These are phyloP conservation scores for Evernia prunastri DNA, from an alignment of 495 filamentous ascomycete species.

Conservation along the genomic window DNA sequence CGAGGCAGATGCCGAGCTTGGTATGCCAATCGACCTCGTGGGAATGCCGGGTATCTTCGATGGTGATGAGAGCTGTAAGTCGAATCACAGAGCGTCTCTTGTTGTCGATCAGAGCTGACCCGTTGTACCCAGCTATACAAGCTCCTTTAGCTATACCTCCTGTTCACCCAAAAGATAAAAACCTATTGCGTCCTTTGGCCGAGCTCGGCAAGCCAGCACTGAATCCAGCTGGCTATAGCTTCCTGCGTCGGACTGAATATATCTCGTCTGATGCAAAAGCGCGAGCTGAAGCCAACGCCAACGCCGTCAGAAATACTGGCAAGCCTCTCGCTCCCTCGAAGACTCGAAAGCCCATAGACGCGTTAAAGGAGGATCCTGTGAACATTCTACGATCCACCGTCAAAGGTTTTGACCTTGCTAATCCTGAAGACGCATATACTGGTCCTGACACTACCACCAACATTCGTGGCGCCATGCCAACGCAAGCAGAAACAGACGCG, in stretches of 20 bases:
- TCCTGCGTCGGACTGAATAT: conserved; percentile 93
- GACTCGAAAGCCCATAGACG: conserved; percentile 38
- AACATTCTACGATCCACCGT: conserved; percentile 75
- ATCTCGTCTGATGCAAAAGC: conserved; percentile 61
- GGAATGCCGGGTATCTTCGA: conserved; percentile 92
- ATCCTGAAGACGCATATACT: conserved; percentile 56
- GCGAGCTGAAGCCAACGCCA: conserved; percentile 38
- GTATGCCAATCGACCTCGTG: conserved; percentile 93
- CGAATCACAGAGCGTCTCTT: background rate
- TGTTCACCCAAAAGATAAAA: conserved; percentile 73
- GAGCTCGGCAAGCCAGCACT: conserved; percentile 76
- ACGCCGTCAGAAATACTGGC: conserved; percentile 32
- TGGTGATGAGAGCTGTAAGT: conserved; percentile 89
- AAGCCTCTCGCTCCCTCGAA: conserved; percentile 38
- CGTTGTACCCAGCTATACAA: conserved; percentile 62
- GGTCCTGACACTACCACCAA: conserved; percentile 43
- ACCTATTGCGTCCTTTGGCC: conserved; percentile 70
- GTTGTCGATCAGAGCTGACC: background rate
- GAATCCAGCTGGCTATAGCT: conserved; percentile 66
- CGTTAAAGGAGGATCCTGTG: conserved; percentile 65
- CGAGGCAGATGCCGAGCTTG: conserved; percentile 93
- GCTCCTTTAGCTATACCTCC: conserved; percentile 60
- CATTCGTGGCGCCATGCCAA: conserved; percentile 49
- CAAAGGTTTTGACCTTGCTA: conserved; percentile 80
- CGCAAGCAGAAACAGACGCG: conserved; percentile 55